Evolutionary conservation across 192 early-diverging fungal species (phyloP).

Genomic region (Rhizoclosmatium sp.): DNA sequence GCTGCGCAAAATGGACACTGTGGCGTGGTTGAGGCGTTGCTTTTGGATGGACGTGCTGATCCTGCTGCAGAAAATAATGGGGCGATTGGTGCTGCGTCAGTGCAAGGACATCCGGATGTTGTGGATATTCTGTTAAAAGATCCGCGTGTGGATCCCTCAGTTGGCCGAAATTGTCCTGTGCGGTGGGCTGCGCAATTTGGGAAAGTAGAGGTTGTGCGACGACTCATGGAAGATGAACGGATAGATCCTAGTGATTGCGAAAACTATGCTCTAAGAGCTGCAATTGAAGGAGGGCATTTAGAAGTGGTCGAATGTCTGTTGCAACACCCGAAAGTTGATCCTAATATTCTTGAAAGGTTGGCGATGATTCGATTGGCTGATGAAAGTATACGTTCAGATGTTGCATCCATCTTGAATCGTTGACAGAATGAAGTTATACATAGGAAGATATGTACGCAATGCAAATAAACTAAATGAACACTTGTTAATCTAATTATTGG

Average conservation of each 20-base stretch:
- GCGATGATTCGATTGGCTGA: no score
- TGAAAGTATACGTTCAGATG: no score
- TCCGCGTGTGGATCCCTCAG: constrained; percentile 5
- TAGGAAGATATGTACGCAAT: no score
- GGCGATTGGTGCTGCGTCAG: background rate
- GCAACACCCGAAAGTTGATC: background rate
- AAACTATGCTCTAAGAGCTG: background rate
- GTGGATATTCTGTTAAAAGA: background rate
- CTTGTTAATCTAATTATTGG: no score
- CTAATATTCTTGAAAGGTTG: background rate
- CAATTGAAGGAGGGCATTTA: background rate
- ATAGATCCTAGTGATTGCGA: background rate
- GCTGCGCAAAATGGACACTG: background rate
- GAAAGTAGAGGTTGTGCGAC: constrained; percentile 2
- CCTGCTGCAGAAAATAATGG: background rate
- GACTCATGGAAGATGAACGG: constrained; percentile 25
- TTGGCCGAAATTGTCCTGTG: background rate
- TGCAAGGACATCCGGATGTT: constrained; percentile 1
- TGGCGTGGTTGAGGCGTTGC: background rate
- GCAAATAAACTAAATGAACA: no score
- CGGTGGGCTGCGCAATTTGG: background rate
- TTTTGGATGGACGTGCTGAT: background rate
- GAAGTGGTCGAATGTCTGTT: background rate
- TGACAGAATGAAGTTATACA: no score
- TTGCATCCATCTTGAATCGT: no score